Evolutionary conservation across 2,329 filamentous ascomycete species (phyloP), one percentile per base, ranked within the genome.

Genomic region (Herpotrichia juniperi): DNA sequence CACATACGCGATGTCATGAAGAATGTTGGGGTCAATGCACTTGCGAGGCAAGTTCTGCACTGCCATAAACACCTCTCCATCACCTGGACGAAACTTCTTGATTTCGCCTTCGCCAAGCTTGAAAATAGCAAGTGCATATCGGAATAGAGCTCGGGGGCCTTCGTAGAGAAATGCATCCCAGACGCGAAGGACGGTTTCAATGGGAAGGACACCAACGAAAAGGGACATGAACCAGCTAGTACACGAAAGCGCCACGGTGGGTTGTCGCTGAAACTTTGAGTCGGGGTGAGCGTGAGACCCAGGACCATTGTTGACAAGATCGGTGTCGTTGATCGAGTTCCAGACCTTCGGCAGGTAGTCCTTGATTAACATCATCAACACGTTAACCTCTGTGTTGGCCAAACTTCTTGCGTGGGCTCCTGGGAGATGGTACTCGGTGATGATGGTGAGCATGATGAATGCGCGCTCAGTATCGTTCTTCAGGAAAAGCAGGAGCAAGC

Each of bases 141-240:
- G 90, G 78, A 97, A 97, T 6, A 97, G 83, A 0, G 92, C 96
- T 72, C 94, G 96, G 43, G 89, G 92, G 3, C 93, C 93, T 74
- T 97, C 93, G 73, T 96, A 96, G 72, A 97, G 96, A 69, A 97
- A 93, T 1, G 91, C 86, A 64, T 97, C 93, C 93, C 93, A 97
- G 1, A 97, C 91, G 7, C 93, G 88, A 16, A 97, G 82, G 0
- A 93, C 93, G 16, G 89, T 91, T 76, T 97, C 93, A 56, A 96
- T 92, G 1, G 93, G 93, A 16, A 97, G 78, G 0, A 91, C 96
- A 47, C 93, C 92, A 55, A 97, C 94, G 73, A 94, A 97, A 64
- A 94, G 90, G 43, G 90, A 96, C 93, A 97, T 97, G 74, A 97
- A 96, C 93, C 93, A 97, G 3, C 93, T 90, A 9, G 93, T 96